phyloP scores from a whole-genome alignment of 2,329 filamentous ascomycete genomes.

The Fusarium sacchari region DNA sequence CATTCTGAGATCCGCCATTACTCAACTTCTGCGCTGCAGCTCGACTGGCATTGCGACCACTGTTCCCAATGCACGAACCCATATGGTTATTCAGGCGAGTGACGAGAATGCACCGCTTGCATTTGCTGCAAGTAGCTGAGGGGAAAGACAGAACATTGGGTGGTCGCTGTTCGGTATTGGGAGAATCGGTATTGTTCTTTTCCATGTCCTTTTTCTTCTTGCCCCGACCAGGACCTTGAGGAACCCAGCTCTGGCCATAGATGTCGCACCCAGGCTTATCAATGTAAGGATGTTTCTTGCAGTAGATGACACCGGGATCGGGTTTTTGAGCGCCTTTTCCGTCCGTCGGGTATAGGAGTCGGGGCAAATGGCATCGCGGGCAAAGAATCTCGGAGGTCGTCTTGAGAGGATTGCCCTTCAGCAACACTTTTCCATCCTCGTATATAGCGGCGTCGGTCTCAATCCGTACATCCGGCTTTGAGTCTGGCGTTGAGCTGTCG shows the following conservation, averaged over 20 bases:
- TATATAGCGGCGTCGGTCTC: conserved; percentile 76
- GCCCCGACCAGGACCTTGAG: conserved; percentile 74
- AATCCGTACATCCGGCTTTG: conserved; percentile 65
- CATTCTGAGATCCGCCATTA: conserved; percentile 65
- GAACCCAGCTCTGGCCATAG: conserved; percentile 83
- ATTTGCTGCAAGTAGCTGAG: conserved; percentile 73
- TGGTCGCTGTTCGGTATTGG: conserved; percentile 64
- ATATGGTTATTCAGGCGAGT: conserved; percentile 75
- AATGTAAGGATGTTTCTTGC: conserved; percentile 82
- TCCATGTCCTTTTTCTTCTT: conserved; percentile 84
- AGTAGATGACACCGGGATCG: conserved; percentile 76
- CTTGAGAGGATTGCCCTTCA: conserved; percentile 78
- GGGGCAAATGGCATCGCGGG: conserved; percentile 77
- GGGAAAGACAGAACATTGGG: conserved; percentile 72
- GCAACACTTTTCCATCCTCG: conserved; percentile 73
- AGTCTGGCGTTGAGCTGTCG: conserved; percentile 63
- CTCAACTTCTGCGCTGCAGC: conserved; percentile 72
- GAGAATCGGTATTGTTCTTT: conserved; percentile 63
- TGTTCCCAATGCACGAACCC: conserved; percentile 74
- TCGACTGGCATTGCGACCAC: conserved; percentile 69
- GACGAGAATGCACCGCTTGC: conserved; percentile 72
- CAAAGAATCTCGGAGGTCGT: conserved; percentile 78
- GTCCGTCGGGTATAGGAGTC: conserved; percentile 77
- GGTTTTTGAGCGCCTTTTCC: conserved; percentile 73
- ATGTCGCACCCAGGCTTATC: conserved; percentile 81